Evolutionary conservation across 75 land plant genomes (phyloP).

Genomic region (Larix kaempferi): DNA sequence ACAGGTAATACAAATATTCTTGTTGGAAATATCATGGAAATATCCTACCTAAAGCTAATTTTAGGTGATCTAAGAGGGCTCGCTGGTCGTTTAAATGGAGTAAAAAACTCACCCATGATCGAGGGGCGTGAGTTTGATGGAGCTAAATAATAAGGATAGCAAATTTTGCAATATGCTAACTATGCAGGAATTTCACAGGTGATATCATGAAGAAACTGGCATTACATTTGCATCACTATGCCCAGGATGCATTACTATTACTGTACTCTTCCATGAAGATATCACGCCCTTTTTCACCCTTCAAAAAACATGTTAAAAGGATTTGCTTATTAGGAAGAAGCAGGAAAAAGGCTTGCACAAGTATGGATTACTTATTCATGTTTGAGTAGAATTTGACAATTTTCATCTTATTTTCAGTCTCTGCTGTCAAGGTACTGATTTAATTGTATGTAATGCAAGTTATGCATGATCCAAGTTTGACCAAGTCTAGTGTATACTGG

Average conservation of each 20-base stretch:
- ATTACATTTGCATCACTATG: conserved; percentile 90
- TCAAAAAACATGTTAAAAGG: conserved; percentile 99
- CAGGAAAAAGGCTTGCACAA: no score
- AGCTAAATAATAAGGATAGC: no score
- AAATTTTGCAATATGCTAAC: conserved; percentile 99
- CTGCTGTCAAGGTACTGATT: no score
- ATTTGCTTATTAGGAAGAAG: no score
- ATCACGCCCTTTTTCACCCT: conserved; percentile 95
- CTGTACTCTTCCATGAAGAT: conserved; percentile 96
- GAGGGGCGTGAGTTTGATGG: no score
- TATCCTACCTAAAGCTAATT: conserved; percentile 96
- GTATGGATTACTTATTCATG: no score
- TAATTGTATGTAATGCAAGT: no score
- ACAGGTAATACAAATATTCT: no score
- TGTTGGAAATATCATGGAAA: conserved; percentile 41
- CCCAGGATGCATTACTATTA: conserved; percentile 99
- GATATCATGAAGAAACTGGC: conserved; percentile 93
- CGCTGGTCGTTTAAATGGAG: conserved; percentile 82
- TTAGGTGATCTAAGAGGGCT: conserved; percentile 92
- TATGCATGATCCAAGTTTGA: no score
- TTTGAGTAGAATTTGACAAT: no score
- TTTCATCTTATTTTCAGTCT: no score
- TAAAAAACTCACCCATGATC: conserved; percentile 85
- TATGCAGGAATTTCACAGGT: conserved; percentile 96
- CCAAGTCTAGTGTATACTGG: no score